Conservation (phyloP, 75 land plant species). For the Azolla pinnata region DNA sequence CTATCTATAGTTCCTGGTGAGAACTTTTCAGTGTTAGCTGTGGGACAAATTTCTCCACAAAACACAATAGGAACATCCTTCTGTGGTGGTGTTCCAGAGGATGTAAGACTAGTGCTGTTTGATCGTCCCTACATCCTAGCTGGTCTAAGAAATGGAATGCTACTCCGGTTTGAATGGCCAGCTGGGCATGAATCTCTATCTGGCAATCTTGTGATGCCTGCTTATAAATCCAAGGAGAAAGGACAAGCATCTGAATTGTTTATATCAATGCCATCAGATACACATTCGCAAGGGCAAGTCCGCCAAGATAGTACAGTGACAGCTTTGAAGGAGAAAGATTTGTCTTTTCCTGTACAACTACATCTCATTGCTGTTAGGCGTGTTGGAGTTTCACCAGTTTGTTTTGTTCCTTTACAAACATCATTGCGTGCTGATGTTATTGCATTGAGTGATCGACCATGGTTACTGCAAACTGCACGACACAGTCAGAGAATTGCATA, state of each 20-base stretch:
- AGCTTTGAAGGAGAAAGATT: conserved; percentile 4
- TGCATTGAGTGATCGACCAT: conserved; percentile 93
- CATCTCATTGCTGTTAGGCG: conserved; percentile 81
- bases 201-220: too few relatives aligned
- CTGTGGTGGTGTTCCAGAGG: conserved; percentile 82
- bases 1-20: conserved; percentile 51
- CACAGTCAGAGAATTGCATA: conserved; percentile 74
- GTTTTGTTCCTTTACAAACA: conserved; percentile 60
- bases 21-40: conserved; percentile 55
- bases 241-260: too few relatives aligned
- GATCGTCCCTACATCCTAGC: conserved; percentile 71
- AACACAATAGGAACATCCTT: conserved; percentile 53
- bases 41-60: conserved; percentile 52
- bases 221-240: too few relatives aligned
- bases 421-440: conserved; percentile 71
- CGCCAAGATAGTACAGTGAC: not conserved
- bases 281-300: too few relatives aligned
- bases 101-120: conserved; percentile 72
- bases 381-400: conserved; percentile 82
- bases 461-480: conserved; percentile 88
- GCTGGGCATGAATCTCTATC: too few relatives aligned
- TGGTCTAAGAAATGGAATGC: conserved; percentile 93
- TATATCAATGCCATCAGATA: too few relatives aligned
- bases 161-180: conserved; percentile 95
- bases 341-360: conserved; percentile 34